Base-by-base conservation (phyloP, 495 filamentous ascomycete genomes). In the Tuber borchii region DNA sequence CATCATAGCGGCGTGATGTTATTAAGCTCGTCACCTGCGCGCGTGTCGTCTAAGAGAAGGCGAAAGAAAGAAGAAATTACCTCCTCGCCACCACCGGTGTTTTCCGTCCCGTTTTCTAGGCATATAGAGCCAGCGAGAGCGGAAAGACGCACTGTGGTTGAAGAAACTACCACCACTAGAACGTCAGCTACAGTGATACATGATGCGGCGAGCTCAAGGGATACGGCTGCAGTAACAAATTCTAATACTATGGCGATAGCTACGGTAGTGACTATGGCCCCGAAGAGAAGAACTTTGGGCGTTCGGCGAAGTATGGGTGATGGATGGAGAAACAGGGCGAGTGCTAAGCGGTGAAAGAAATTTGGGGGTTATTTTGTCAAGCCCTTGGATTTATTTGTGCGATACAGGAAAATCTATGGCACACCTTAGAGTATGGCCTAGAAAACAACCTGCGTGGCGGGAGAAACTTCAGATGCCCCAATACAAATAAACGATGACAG, bases 271-370 rank as follows among this genome's bases (percentile, higher is more conserved):
- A 6, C n/a, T 14, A 14, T 10, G 26, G 56, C 56, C 14, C 56
- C 75, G 34, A 75, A 74, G 45, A 79, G 76, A 78, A 77, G 73
- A 71, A 85, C 84, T 26, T 65, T 85, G 68, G 84, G 84, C 1
- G 78, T 85, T n/a, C 82, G 81, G 72, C 81, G 84, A 44, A 84
- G 83, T 73, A 82, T 85, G 79, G 56, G 56, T 16, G 81, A 84
- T 74, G 84, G 84, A 12, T 85, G 84, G 84, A 65, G 75, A 48
- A 83, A 80, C 78, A 79, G 82, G 72, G 74, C 73, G 42, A 73
- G 72, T 14, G 73, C 61, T n/a, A 81, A 74, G 12, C 42, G 70
- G n/a, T 71, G 26, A 71, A 80, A 43, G 44, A 39, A 68, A n/a
- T 71, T 43, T 51, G 14, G 2, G 37, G 10, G 42, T 61, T 71